Conservation (phyloP, 306 rosid species). For the Prunus armeniaca region DNA sequence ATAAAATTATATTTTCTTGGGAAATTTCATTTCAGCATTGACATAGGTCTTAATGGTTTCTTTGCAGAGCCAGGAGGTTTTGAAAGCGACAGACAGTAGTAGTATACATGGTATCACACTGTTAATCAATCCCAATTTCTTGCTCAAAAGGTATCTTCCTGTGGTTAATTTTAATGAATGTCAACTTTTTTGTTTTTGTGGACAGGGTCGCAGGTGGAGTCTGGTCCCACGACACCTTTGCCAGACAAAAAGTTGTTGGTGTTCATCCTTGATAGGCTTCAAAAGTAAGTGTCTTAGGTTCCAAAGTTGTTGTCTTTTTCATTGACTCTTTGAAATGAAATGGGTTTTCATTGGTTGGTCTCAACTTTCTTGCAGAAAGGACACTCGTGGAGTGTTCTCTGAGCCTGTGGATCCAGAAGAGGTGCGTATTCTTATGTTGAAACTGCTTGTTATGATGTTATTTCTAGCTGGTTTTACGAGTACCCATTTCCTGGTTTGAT, state of each 20-base stretch:
- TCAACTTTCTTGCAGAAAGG: constrained; percentile 68
- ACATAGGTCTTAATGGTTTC: constrained; percentile 35
- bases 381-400: constrained; percentile 85
- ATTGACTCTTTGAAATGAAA: neutral
- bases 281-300: constrained; percentile 64
- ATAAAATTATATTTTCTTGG: constrained; percentile 15
- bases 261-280: constrained; percentile 98
- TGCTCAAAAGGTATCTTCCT: constrained; percentile 31
- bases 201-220: constrained; percentile 83
- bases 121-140: constrained; percentile 35
- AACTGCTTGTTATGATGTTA: constrained; percentile 5
- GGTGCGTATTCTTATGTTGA: constrained; percentile 37
- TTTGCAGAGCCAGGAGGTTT: constrained; percentile 66
- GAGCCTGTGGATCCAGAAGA: constrained; percentile 95
- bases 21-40: constrained; percentile 30
- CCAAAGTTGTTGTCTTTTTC: constrained; percentile 20
- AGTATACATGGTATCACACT: constrained; percentile 64
- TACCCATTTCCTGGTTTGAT: constrained; percentile 20
- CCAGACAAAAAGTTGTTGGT: constrained; percentile 99
- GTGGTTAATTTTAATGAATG: constrained; percentile 22
- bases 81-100: constrained; percentile 83
- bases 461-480: constrained; percentile 1
- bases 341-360: constrained; percentile 31
- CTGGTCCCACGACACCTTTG: constrained; percentile 98
- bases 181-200: constrained; percentile 43